phyloP scores from a whole-genome alignment of 352 stramenopile genomes.

The Phytophthora sp. region DNA sequence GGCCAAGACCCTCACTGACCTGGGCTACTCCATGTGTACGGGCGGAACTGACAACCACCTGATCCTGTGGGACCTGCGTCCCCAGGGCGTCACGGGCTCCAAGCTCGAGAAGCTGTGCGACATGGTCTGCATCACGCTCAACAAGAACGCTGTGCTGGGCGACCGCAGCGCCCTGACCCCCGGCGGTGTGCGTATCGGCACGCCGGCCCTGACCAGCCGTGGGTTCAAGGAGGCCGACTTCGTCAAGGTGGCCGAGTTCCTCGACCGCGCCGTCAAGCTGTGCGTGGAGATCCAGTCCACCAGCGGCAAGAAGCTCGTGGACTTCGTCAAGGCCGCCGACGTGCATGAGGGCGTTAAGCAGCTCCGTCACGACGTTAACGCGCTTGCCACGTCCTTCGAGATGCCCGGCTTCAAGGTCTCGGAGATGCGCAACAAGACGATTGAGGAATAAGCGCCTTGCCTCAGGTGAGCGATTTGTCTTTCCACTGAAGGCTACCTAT shows the following conservation, averaged over 20 bases:
- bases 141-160: constrained; percentile 99
- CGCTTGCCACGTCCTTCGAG: constrained; percentile 94
- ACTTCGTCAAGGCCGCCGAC: constrained; percentile 92
- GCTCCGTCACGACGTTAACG: constrained; percentile 92
- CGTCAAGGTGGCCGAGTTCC: constrained; percentile 94
- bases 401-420: constrained; percentile 96
- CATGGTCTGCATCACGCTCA: constrained; percentile 97
- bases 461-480: constrained; percentile 18
- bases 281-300: constrained; percentile 93
- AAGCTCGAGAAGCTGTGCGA: constrained; percentile 99
- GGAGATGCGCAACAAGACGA: constrained; percentile 90
- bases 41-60: constrained; percentile 99
- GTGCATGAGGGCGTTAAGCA: constrained; percentile 88
- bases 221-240: constrained; percentile 98
- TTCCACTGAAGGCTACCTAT: constrained; percentile 35
- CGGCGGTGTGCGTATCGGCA: constrained; percentile 96
- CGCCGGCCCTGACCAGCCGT: constrained; percentile 96
- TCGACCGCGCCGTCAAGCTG: constrained; percentile 95
- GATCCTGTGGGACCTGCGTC: constrained; percentile 98
- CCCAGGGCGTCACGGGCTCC: constrained; percentile 95
- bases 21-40: constrained; percentile 97
- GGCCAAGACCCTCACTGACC: constrained; percentile 89
- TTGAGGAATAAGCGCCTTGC: constrained; percentile 55
- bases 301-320: constrained; percentile 92
- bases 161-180: constrained; percentile 95